Evolutionary conservation across 805 yeast genomes (phyloP), one percentile per base, ranked within the genome.

Genomic region (Ogataea sp.): DNA sequence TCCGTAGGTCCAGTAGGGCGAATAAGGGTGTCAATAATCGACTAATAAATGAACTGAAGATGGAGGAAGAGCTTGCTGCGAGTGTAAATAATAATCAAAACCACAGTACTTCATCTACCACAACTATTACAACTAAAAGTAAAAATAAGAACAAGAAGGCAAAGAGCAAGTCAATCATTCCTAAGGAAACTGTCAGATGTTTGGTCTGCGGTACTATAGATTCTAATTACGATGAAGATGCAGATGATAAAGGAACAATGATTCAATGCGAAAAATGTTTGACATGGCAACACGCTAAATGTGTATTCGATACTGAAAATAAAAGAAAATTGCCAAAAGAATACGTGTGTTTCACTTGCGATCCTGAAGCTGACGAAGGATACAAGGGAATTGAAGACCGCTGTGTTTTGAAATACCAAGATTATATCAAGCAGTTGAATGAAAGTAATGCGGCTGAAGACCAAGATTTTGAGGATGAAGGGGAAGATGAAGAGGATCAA

Each of bases 221-320:
- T 40, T 68, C 60, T 15, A 79, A 75, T 44, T 79, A 75, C 52
- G 65, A 78, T 48, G 82, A 71, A 43, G 78, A 68, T 0, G 68
- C 67, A 4, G 84, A 78, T 43, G 55, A 57, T 1, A 57, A 65
- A 10, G 78, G 83, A 13, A 65, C 64, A 11, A 78, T 80, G 83
- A 70, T 80, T 21, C 77, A 76, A 49, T 82, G 89, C 58, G 85
- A 78, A 21, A 48, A 58, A 7, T 82, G 89, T 52, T 57, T 67
- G 34, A 73, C 86, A 2, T 82, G 88, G 88, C 88, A 82, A 52
- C 89, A 82, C 51, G 71, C 73, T 25, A 60, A 53, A 39, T 82
- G 89, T 56, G 67, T 80, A 73, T 70, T 80, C 20, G 76, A 68
- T 34, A 53, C 62, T 8, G 56, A 61, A 10, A 50, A 50, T n/a